phyloP scores from a whole-genome alignment of 2,329 filamentous ascomycete species.

The Ceratocystis variospora region DNA sequence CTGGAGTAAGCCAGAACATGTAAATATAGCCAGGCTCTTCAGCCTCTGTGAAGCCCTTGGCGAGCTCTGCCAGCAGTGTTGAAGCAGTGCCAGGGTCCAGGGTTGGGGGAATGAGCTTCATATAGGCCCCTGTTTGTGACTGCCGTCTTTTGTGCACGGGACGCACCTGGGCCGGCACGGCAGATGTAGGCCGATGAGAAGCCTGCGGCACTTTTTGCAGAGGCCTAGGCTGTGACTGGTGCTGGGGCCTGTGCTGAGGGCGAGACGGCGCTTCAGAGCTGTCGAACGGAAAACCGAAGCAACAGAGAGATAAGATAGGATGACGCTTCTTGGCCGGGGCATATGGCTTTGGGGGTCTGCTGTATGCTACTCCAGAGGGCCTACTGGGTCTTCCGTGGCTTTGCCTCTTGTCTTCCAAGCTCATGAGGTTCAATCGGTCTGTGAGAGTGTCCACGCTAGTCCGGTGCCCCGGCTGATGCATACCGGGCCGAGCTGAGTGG shows the following conservation, averaged over 20 bases:
- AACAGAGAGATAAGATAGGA: conserved; percentile 13
- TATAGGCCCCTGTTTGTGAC: conserved; percentile 25
- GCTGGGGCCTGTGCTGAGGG: neutral
- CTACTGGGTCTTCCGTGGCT: conserved; percentile 23
- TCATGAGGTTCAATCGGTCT: conserved; percentile 62
- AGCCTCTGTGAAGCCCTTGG: conserved; percentile 52
- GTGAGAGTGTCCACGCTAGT: conserved; percentile 80
- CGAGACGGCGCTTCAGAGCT: neutral
- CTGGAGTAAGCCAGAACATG: conserved; percentile 89
- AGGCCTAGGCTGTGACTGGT: neutral
- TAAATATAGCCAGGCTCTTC: conserved; percentile 86
- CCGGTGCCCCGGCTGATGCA: conserved; percentile 35
- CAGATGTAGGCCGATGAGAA: conserved; percentile 30
- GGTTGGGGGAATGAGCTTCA: conserved; percentile 55
- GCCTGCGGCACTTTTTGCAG: conserved; percentile 30
- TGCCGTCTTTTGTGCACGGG: conserved; percentile 21
- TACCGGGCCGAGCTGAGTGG: neutral
- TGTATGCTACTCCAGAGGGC: conserved; percentile 16
- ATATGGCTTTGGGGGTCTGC: conserved; percentile 17
- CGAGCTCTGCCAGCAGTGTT: conserved; percentile 60
- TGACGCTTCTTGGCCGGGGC: neutral
- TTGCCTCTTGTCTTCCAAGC: conserved; percentile 39
- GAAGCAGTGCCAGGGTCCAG: conserved; percentile 56
- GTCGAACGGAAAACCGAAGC: conserved; percentile 10
- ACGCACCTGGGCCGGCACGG: conserved; percentile 34